Evolutionary conservation across 2,329 filamentous ascomycete species (phyloP), one percentile per base, ranked within the genome.

Genomic region (Eutypa lata): DNA sequence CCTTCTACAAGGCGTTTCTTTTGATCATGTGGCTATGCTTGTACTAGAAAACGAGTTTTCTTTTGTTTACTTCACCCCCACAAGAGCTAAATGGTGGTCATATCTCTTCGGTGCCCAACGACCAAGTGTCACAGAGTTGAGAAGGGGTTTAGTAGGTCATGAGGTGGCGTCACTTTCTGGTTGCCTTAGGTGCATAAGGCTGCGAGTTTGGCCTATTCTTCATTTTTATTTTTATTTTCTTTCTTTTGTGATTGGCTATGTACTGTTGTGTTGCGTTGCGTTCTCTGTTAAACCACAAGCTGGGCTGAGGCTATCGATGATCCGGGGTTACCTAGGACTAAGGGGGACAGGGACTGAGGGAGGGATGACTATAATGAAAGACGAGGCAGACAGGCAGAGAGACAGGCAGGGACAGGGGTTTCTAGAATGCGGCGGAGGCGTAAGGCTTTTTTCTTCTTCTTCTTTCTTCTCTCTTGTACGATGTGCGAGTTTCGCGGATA

Each of bases 401-500:
- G 44, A 52, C 55, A 53, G 50, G 42, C 35, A 59, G 58, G 58
- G 59, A 61, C 55, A 62, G 57, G 60, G 57, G 54, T 59, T 56
- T 55, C 56, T 60, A 58, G 56, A 59, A 16, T 38, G 16, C 21
- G 22, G 58, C 54, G 57, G 61, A 57, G 58, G 60, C 57, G 61
- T 61, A 63, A 53, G 62, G 61, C 14, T 24, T 35, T 14, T 35
- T 35, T 35, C 14, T 14, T 14, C 14, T 35, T 35, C 31, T 14
- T 35, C 14, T 35, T 14, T 35, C 16, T 38, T 38, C 35, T 38
- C n/a, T 16, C 35, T 18, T 38, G 13, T 18, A n/a, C n/a, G 13
- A 53, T 65, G 62, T 64, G 62, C 55, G 61, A 65, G 59, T 59
- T 58, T 63, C 63, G 54, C 53, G 60, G 56, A 65, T 66, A 65